Evolutionary conservation across 116 monocot species (phyloP), one percentile per base, ranked within the genome.

Genomic region (Papilionanthe hybrid): DNA sequence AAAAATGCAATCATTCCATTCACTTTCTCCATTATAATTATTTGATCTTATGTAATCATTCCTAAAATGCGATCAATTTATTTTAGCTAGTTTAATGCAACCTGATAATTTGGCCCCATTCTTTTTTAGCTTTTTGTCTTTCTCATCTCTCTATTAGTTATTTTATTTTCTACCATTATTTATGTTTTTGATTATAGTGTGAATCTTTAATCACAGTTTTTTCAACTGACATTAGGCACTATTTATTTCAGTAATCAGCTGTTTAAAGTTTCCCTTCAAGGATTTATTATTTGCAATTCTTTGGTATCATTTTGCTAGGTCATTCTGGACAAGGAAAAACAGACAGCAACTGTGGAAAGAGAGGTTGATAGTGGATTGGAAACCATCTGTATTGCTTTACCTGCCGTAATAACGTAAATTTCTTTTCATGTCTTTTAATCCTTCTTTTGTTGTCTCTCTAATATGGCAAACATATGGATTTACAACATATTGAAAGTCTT

Each of bases 311-410:
- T 66, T 80, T 84, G 44, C 49, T 81, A 98, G 97, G 92, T 98
- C 83, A 29, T 91, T 67, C 81, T 98, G 65, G 91, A 94, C 77
- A 90, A 91, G 75, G 94, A 98, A 78, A 94, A 94, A 72, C 84
- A 90, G 79, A 84, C 78, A 42, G 92, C 87, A 75, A 98, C 90
- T n/a, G 97, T 98, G 1, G 97, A 98, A 85, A 88, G 94, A 86
- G 97, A 98, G 83, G 94, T 98, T 8, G 97, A 98, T 91, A 90
- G 88, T 13, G 97, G 97, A 5, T 86, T 98, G 58, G 97, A 98
- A 82, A 98, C 94, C 0, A 15, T 98, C 1, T 88, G 78, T 65
- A 73, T 98, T 67, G 90, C 91, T 82, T 82, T 98, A 22, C 97
- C 97, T 12, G 97, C 97, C 79, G 91, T 98, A 37, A 98, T 98